Evolutionary conservation across 352 stramenopile genomes (phyloP), one percentile per base, ranked within the genome.

Genomic region (Phytophthora boehmeriae): DNA sequence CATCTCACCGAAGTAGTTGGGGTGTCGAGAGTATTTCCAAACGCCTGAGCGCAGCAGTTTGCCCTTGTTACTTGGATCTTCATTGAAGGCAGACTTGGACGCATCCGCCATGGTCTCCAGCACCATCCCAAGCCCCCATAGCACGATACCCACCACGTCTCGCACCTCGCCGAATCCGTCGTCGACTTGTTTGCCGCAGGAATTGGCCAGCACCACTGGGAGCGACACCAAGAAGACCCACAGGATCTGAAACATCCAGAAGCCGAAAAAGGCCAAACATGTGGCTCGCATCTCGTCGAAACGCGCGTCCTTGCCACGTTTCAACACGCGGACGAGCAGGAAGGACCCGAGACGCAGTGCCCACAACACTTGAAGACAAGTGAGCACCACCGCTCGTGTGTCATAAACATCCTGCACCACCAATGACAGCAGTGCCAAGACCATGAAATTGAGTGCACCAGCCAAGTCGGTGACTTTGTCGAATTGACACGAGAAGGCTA

Each of bases 1-100:
- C n/a, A 97, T 92, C 75, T 98, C 93, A 19, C 90, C 92, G 51
- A 97, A 91, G 71, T 98, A 98, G 57, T 98, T 98, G 0, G 93
- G 92, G 74, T 98, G 93, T 17, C 92, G 83, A 34, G 78, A 95
- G 46, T 90, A 96, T n/a, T 68, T 68, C 90, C 90, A 97, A 23
- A 97, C 73, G 17, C 87, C 84, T 4, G 63, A 76, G 22, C 54
- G 63, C 25, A 93, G 72, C 43, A 92, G 62, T 52, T 75, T 83
- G 63, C 72, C 66, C 25, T 80, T 73, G 68, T 88, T 88, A 14
- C 46, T 64, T 11, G 67, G 59, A 14, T 81, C 55, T 2, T 71
- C 58, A 39, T 86, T 75, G 48, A 95, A 95, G 10, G 46, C 53
- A 6, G 74, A 79, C 55, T 92, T 95, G 36, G 80, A 75, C 1